Conservation (phyloP, 2,329 filamentous ascomycete species). For the Colletotrichum noveboracense region DNA sequence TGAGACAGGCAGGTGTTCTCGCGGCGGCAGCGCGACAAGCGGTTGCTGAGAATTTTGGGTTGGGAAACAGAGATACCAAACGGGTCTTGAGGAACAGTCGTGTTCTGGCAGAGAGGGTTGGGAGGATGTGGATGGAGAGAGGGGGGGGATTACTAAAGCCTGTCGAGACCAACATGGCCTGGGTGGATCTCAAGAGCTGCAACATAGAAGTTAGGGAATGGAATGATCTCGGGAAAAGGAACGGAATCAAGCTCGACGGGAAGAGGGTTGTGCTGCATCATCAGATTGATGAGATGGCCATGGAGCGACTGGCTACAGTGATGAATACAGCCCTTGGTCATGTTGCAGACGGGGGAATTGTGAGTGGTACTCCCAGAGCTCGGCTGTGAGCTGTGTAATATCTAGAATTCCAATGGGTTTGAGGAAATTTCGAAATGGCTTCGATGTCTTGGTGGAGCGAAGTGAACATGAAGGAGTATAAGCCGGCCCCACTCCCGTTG, state of each 20-base stretch:
- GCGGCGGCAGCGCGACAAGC: slow-evolving; percentile 78
- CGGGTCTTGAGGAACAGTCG: slow-evolving; percentile 58
- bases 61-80: slow-evolving; percentile 34
- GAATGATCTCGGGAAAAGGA: background rate
- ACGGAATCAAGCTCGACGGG: slow-evolving; percentile 6
- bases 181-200: slow-evolving; percentile 48
- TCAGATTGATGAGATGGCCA: slow-evolving; percentile 2
- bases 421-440: background rate
- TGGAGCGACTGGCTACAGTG: background rate
- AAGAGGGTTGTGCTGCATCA: slow-evolving; percentile 14
- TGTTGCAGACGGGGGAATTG: background rate
- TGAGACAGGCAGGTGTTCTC: slow-evolving; percentile 78
- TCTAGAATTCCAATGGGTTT: background rate
- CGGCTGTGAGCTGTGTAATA: background rate
- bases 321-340: background rate
- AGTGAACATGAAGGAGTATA: background rate
- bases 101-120: slow-evolving; percentile 59
- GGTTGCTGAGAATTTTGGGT: slow-evolving; percentile 78
- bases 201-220: background rate
- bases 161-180: slow-evolving; percentile 81
- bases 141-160: slow-evolving; percentile 69
- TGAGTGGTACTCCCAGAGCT: background rate
- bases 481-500: background rate
- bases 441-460: background rate
- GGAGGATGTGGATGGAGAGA: slow-evolving; percentile 66